Evolutionary conservation across 345 rosid species (phyloP).

Genomic region (Hibiscus trionum): DNA sequence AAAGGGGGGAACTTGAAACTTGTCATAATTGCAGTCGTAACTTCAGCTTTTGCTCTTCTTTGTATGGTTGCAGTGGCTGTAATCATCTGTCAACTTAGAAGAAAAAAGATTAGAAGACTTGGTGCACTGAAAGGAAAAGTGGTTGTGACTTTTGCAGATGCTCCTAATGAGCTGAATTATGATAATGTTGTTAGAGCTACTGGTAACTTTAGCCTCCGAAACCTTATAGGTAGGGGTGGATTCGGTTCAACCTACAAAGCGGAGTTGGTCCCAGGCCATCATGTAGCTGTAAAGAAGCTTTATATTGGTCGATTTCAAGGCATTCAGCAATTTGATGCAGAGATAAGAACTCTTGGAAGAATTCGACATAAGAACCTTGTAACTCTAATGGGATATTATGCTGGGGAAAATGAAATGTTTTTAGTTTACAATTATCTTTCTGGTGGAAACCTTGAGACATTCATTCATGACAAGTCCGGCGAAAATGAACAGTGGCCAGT

Average conservation of each 20-base stretch:
- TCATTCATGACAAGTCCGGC: slow-evolving; percentile 43
- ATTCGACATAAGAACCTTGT: slow-evolving; percentile 60
- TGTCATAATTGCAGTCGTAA: slow-evolving; percentile 24
- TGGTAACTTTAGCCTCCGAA: slow-evolving; percentile 42
- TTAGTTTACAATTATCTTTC: slow-evolving; percentile 57
- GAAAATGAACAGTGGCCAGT: slow-evolving; percentile 37
- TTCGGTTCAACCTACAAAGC: slow-evolving; percentile 71
- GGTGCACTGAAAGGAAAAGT: slow-evolving; percentile 31
- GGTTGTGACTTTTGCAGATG: slow-evolving; percentile 49
- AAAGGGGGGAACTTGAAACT: slow-evolving; percentile 18
- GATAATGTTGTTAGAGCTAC: slow-evolving; percentile 51
- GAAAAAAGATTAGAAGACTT: slow-evolving; percentile 21
- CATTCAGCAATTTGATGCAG: slow-evolving; percentile 59
- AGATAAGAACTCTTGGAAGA: slow-evolving; percentile 53
- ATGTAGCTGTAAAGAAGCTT: slow-evolving; percentile 62
- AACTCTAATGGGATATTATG: slow-evolving; percentile 51
- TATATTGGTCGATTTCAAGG: slow-evolving; percentile 57
- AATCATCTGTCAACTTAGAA: slow-evolving; percentile 19
- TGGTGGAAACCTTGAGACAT: slow-evolving; percentile 64
- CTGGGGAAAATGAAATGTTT: slow-evolving; percentile 57
- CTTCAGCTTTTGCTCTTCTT: slow-evolving; percentile 31
- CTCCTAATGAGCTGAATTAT: slow-evolving; percentile 45
- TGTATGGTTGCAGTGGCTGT: slow-evolving; percentile 17
- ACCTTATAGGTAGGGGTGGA: slow-evolving; percentile 60
- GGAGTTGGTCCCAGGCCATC: slow-evolving; percentile 45